These are phyloP conservation scores for Houttuynia cordata DNA, from an alignment of 164 flowering plant species.

Conservation along the genomic window DNA sequence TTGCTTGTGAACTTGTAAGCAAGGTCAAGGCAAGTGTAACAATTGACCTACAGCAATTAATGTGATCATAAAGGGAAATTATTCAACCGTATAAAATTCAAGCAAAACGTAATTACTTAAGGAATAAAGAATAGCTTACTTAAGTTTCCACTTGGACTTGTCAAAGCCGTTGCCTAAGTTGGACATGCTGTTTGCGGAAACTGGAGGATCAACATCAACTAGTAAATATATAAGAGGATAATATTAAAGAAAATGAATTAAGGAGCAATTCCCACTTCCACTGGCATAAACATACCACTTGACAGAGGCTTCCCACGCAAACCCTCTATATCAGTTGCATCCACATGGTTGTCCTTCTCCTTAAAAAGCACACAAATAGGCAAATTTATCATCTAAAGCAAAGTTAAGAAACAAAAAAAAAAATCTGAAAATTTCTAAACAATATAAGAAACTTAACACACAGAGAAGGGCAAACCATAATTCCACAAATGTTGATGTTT, in stretches of 20 bases:
- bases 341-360: conserved; percentile 30
- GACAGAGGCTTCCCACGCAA: conserved; percentile 34
- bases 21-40: conserved; percentile 76
- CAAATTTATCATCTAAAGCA: no score
- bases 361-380: not conserved
- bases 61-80: not conserved
- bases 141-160: conserved; percentile 56
- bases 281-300: conserved; percentile 19
- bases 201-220: conserved; percentile 16
- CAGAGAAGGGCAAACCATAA: no score
- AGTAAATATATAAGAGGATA: no score
- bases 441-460: no score
- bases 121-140: conserved; percentile 29
- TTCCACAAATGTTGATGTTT: no score
- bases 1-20: conserved; percentile 94
- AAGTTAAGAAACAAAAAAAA: no score
- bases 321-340: conserved; percentile 42
- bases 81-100: not conserved
- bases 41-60: conserved; percentile 35
- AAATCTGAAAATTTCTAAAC: no score
- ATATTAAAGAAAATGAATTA: not conserved
- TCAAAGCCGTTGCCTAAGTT: conserved; percentile 27
- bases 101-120: not conserved
- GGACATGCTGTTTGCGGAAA: conserved; percentile 18
- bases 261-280: conserved; percentile 2